A percentile compares a stretch with the other conserved stretches of the same genome.
phyloP scores from a whole-genome alignment of 257 asterid genomes.

The Perilla frutescens region DNA sequence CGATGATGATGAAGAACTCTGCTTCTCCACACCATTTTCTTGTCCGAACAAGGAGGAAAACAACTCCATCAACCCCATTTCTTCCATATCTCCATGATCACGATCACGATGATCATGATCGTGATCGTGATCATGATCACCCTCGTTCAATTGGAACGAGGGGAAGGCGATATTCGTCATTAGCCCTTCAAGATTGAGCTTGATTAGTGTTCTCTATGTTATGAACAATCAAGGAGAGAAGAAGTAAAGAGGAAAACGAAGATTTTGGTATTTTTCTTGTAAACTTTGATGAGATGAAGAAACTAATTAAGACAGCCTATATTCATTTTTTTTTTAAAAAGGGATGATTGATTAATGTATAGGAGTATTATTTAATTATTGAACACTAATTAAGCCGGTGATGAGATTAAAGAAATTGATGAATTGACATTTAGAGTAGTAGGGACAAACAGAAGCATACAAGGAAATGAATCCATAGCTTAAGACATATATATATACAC shows the following conservation, averaged over 20 bases:
- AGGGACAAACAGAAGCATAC: slow-evolving; percentile 30
- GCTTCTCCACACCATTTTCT: slow-evolving; percentile 24
- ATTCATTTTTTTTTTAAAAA: too few relatives aligned
- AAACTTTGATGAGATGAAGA: not conserved
- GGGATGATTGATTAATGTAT: too few relatives aligned
- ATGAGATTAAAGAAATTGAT: slow-evolving; percentile 15
- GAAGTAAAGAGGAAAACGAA: not conserved
- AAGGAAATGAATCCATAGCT: slow-evolving; percentile 20
- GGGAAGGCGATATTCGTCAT: slow-evolving; percentile 32
- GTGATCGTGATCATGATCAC: slow-evolving; percentile 10
- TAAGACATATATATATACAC: not conserved
- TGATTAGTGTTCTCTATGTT: too few relatives aligned
- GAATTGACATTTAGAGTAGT: not conserved
- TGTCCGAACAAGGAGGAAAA: slow-evolving; percentile 34
- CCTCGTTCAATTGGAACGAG: slow-evolving; percentile 27
- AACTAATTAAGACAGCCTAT: not conserved
- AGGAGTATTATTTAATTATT: not conserved
- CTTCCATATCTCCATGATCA: slow-evolving; percentile 19
- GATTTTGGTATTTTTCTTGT: not conserved
- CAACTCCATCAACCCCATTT: slow-evolving; percentile 31
- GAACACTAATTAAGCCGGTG: not conserved
- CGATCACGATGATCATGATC: slow-evolving; percentile 23
- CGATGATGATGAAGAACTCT: slow-evolving; percentile 39
- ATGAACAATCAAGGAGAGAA: not conserved
- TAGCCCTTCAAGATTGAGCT: slow-evolving; percentile 13